phyloP scores from a whole-genome alignment of 2,329 filamentous ascomycete species.

The Chrysoporthe austroafricana region DNA sequence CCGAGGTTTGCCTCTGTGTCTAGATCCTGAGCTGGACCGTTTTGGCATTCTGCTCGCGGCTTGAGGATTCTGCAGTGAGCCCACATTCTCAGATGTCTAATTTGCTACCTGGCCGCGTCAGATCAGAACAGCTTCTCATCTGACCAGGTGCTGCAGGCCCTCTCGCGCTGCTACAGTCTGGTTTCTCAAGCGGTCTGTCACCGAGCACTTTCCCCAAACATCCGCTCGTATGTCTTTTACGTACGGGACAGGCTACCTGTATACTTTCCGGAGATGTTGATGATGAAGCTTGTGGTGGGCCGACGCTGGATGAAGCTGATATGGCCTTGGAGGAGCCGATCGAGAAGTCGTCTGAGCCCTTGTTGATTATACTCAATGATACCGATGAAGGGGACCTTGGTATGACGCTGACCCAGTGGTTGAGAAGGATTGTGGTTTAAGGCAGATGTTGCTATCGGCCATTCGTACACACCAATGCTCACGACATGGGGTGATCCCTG shows the following conservation, averaged over 20 bases:
- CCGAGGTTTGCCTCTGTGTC: neutral
- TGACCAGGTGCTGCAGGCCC: no score
- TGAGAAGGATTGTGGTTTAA: neutral
- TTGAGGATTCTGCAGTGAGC: neutral
- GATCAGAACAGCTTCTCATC: no score
- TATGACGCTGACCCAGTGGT: neutral
- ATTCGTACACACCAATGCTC: neutral
- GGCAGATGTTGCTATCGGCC: neutral
- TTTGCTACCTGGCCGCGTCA: no score
- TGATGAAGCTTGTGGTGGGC: neutral
- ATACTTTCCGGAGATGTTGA: neutral
- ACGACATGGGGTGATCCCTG: neutral
- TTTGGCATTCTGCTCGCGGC: neutral
- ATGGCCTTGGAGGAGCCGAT: neutral
- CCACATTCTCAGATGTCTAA: no score
- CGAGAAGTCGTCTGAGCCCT: neutral
- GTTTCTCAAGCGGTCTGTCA: no score
- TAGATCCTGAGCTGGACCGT: neutral
- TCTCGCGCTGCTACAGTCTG: no score
- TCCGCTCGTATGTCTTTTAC: no score
- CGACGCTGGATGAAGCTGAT: neutral
- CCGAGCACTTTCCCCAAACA: no score
- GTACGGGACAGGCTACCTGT: no score
- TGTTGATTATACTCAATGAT: neutral
- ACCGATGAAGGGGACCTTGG: neutral